These are phyloP conservation scores for Solanum chaucha DNA, from an alignment of 257 asterid genomes.

Conservation along the genomic window DNA sequence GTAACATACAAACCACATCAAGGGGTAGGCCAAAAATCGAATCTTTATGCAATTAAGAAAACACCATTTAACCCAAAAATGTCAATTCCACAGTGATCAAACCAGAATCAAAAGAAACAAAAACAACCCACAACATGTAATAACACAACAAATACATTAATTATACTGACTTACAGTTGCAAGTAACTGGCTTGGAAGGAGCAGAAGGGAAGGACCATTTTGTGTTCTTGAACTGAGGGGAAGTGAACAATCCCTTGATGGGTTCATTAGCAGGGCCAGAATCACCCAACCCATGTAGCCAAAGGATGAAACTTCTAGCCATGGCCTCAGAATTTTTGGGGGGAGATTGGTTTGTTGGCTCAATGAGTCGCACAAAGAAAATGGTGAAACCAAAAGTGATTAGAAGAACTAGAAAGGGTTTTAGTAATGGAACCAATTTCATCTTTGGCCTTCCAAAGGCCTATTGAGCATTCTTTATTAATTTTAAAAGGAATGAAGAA, in stretches of 20 bases:
- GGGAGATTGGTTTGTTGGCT: slow-evolving; percentile 6
- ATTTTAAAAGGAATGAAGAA: background rate
- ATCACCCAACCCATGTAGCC: slow-evolving; percentile 97
- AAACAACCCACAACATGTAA: background rate
- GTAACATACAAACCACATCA: background rate
- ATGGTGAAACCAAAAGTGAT: slow-evolving; percentile 47
- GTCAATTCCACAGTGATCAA: background rate
- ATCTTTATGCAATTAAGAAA: background rate
- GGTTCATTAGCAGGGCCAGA: slow-evolving; percentile 98
- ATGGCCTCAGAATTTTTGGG: slow-evolving; percentile 22
- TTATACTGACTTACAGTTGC: slow-evolving; percentile 51
- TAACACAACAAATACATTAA: background rate
- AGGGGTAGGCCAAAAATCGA: background rate
- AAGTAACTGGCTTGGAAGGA: slow-evolving; percentile 80
- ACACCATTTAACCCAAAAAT: background rate
- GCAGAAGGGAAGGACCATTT: slow-evolving; percentile 97
- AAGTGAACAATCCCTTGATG: slow-evolving; percentile 65
- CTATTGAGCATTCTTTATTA: background rate
- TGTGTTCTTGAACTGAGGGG: slow-evolving; percentile 61
- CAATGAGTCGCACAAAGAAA: slow-evolving; percentile 28
- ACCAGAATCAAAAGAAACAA: background rate
- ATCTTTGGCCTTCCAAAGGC: slow-evolving; percentile 12
- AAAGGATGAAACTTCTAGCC: slow-evolving; percentile 71
- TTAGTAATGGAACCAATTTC: slow-evolving; percentile 21
- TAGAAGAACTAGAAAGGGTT: slow-evolving; percentile 35